phyloP scores from a whole-genome alignment of 176 grass and related monocot genomes.

The Dactylis glomerata region DNA sequence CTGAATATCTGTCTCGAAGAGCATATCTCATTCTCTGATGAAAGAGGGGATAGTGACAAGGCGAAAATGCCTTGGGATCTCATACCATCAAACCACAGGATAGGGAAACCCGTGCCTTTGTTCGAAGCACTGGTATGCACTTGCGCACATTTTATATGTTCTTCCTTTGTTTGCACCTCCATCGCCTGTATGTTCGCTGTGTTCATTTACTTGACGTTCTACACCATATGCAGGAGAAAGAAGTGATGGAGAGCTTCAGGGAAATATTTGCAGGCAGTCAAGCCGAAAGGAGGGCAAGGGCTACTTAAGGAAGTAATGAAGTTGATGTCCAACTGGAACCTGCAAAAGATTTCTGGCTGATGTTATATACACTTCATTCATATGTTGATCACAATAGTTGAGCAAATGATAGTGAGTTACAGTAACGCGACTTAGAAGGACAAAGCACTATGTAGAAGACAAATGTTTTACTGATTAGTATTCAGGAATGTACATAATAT shows the following conservation, averaged over 20 bases:
- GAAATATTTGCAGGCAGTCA: conserved; percentile 65
- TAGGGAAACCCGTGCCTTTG: conserved; percentile 58
- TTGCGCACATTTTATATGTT: background rate
- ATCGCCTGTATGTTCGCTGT: background rate
- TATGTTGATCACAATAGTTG: background rate
- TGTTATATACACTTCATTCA: background rate
- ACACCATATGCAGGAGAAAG: conserved; percentile 54
- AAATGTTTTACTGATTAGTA: background rate
- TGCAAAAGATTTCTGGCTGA: conserved; percentile 37
- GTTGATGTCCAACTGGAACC: conserved; percentile 48
- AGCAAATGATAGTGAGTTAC: background rate
- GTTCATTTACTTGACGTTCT: background rate
- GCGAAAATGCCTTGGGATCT: conserved; percentile 78
- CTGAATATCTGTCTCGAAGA: conserved; percentile 56
- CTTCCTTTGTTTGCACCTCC: conserved; percentile 1
- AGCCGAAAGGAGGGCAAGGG: conserved; percentile 47
- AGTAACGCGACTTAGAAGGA: background rate
- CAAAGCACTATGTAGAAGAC: background rate
- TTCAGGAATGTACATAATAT: conserved; percentile 16
- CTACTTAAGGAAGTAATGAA: conserved; percentile 42
- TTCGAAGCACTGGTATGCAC: conserved; percentile 69
- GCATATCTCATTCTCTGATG: conserved; percentile 63
- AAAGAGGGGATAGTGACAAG: conserved; percentile 58
- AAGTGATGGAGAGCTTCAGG: conserved; percentile 51
- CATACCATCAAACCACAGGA: conserved; percentile 65